phyloP scores from a whole-genome alignment of 768 basidiomycete species.

The Mycena latifolia region DNA sequence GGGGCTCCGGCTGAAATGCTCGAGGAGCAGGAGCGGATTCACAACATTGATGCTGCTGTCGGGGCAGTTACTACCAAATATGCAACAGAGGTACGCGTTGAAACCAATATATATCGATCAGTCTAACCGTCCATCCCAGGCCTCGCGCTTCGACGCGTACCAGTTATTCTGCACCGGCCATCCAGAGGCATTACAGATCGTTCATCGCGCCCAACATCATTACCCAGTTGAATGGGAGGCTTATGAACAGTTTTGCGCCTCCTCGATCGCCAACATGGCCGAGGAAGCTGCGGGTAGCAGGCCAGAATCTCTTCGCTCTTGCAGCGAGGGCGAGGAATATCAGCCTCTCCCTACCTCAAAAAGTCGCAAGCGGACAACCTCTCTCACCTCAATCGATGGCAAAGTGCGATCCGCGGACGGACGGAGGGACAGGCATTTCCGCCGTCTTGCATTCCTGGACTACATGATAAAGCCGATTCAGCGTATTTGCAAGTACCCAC shows the following conservation, averaged over 20 bases:
- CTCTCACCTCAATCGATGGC: conserved; percentile 65
- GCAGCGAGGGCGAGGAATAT: conserved; percentile 33
- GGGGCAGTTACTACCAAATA: conserved; percentile 68
- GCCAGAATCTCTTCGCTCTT: conserved; percentile 37
- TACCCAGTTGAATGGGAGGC: conserved; percentile 83
- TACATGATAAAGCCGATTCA: conserved; percentile 99
- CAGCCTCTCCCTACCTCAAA: conserved; percentile 28
- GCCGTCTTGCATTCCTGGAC: conserved; percentile 78
- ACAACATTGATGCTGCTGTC: conserved; percentile 59
- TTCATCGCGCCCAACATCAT: conserved; percentile 74
- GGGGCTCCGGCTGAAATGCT: conserved; percentile 30
- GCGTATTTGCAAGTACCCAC: conserved; percentile 94
- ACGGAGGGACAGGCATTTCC: conserved; percentile 46
- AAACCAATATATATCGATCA: conserved; percentile 10
- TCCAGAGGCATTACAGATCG: conserved; percentile 80
- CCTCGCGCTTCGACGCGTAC: conserved; percentile 81
- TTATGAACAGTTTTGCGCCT: conserved; percentile 84
- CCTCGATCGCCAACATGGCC: conserved; percentile 57
- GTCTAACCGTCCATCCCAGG: conserved; percentile 56
- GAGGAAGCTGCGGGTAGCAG: conserved; percentile 38
- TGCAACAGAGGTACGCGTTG: conserved; percentile 62
- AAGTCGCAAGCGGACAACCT: conserved; percentile 56
- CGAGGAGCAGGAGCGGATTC: conserved; percentile 37
- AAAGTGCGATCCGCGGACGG: conserved; percentile 44
- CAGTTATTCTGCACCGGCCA: conserved; percentile 91